Conservation (phyloP, 129 eudicot genomes). For the Artemisia annua region DNA sequence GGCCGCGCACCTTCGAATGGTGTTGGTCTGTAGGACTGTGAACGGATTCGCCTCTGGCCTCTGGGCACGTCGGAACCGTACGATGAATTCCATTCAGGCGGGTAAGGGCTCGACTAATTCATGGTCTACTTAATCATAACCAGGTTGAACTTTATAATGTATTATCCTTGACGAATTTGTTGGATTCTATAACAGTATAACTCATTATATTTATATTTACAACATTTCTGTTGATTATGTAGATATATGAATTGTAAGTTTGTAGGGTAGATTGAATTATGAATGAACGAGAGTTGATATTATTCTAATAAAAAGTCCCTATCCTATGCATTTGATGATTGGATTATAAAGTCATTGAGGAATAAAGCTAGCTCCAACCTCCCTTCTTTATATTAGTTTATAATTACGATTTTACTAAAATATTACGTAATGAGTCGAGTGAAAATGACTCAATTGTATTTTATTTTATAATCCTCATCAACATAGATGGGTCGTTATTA, state of each 20-base stretch:
- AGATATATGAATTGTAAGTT: background rate
- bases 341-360: constrained; percentile 17
- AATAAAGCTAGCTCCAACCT: constrained; percentile 33
- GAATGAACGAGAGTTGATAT: background rate
- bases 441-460: constrained; percentile 28
- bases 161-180: no score
- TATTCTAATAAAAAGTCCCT: constrained; percentile 7
- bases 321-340: constrained; percentile 19
- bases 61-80: no score
- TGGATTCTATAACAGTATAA: no score
- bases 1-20: no score
- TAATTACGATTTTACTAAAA: background rate
- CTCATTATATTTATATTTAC: no score
- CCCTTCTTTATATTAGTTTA: background rate
- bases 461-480: constrained; percentile 9
- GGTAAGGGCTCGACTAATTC: no score
- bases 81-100: no score
- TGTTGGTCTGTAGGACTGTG: no score
- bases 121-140: no score
- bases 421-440: background rate
- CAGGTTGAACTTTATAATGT: no score
- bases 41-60: no score
- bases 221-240: no score
- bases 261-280: background rate
- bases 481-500: constrained; percentile 15